phyloP scores from a whole-genome alignment of 139 green algal species.

The Pleodorina starrii region DNA sequence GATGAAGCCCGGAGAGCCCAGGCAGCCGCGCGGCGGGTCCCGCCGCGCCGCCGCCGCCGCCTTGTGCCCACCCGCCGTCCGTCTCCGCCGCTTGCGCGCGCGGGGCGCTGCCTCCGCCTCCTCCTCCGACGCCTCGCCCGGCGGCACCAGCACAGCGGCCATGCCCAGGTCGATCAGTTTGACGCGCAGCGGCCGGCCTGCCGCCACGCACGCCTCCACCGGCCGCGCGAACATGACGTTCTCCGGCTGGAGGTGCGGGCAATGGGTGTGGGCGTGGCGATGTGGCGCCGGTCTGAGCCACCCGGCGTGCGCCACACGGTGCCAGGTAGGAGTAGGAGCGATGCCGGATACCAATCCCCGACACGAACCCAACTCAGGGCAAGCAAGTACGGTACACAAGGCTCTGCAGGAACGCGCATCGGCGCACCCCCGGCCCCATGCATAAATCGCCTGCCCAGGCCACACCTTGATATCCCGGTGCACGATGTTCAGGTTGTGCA shows the following conservation, averaged over 20 bases:
- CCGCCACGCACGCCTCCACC: constrained; percentile 31
- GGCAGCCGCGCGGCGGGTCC: constrained; percentile 40
- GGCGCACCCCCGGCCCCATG: too few species aligned
- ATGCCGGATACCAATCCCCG: too few species aligned
- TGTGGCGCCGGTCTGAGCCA: too few species aligned
- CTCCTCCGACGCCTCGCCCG: neutral
- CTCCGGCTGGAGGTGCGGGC: constrained; percentile 69
- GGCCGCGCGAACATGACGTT: constrained; percentile 65
- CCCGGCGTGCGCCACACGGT: too few species aligned
- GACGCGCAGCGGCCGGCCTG: constrained; percentile 47
- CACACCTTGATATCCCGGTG: constrained; percentile 64
- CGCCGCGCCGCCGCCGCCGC: neutral
- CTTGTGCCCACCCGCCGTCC: neutral
- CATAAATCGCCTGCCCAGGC: too few species aligned
- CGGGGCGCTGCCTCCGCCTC: neutral
- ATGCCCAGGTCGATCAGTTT: constrained; percentile 75
- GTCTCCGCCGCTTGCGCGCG: neutral
- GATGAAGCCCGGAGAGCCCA: constrained; percentile 71
- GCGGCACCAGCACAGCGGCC: constrained; percentile 48
- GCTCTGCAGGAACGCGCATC: too few species aligned
- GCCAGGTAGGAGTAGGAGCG: too few species aligned
- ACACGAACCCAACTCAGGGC: too few species aligned
- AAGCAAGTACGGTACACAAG: too few species aligned
- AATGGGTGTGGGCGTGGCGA: too few species aligned
- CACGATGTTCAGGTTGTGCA: constrained; percentile 70